Conservation (phyloP, 176 grass and related monocot species). For the Triticum timopheevii region DNA sequence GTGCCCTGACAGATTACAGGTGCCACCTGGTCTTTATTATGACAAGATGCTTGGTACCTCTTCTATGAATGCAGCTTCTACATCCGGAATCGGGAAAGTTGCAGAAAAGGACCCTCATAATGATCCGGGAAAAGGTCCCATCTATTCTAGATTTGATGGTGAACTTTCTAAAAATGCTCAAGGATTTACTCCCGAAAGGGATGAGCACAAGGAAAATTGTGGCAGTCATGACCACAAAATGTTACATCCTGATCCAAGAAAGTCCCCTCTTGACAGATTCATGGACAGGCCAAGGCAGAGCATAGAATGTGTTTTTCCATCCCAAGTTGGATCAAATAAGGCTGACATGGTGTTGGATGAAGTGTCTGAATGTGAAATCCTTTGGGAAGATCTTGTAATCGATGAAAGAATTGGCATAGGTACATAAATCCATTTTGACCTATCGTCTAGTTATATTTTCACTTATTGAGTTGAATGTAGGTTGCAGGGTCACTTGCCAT, state of each 20-base stretch:
- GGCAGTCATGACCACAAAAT: constrained; percentile 37
- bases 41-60: constrained; percentile 6
- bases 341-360: constrained; percentile 68
- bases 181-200: constrained; percentile 21
- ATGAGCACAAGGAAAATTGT: constrained; percentile 50
- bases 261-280: constrained; percentile 51
- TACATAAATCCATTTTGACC: constrained; percentile 29
- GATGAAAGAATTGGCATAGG: constrained; percentile 95
- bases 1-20: constrained; percentile 14
- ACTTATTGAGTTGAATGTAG: constrained; percentile 1
- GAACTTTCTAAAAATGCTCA: constrained; percentile 20
- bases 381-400: constrained; percentile 82
- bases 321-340: constrained; percentile 42
- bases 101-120: constrained; percentile 30
- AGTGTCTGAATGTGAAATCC: constrained; percentile 87
- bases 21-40: constrained; percentile 22
- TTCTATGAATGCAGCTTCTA: constrained; percentile 21
- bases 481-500: not conserved
- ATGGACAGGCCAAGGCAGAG: constrained; percentile 38
- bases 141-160: constrained; percentile 34
- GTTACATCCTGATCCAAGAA: constrained; percentile 45
- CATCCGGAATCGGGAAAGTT: constrained; percentile 34
- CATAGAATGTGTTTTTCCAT: constrained; percentile 46
- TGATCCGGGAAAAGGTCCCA: constrained; percentile 36
- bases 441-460: constrained; percentile 1